Percentiles rank a stretch among this genome's conserved stretches.
Evolutionary conservation across 148 eudicot species (phyloP).

Genomic region (Rhododendron simsii): DNA sequence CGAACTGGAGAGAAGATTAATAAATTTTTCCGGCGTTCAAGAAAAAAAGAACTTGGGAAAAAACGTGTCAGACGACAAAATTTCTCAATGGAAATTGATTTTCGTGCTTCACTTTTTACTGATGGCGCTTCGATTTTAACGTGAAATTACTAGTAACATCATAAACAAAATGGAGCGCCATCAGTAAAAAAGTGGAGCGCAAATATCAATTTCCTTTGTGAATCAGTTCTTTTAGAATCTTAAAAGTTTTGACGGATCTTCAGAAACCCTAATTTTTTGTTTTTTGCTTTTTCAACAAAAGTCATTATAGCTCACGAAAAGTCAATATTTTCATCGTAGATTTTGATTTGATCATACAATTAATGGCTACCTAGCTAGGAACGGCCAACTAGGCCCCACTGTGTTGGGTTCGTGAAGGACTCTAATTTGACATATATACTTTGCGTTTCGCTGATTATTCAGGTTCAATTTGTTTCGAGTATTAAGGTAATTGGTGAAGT

Average conservation of each 20-base stretch:
- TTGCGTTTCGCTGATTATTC: too few relatives aligned
- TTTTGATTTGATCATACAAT: neutral
- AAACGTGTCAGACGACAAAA: neutral
- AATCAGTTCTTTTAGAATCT: neutral
- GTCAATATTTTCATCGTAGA: neutral
- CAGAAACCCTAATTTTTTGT: neutral
- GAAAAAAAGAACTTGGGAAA: neutral
- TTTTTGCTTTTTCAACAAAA: neutral
- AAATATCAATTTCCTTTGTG: too few relatives aligned
- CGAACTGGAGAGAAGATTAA: too few relatives aligned
- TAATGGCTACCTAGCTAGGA: neutral
- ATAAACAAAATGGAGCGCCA: too few relatives aligned
- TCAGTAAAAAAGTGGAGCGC: too few relatives aligned
- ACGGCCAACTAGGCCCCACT: neutral
- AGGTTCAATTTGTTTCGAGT: neutral
- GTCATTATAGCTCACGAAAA: neutral
- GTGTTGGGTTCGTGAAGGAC: neutral
- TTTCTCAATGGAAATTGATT: too few relatives aligned
- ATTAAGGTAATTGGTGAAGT: neutral
- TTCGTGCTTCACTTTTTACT: too few relatives aligned
- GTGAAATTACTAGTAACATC: too few relatives aligned
- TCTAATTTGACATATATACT: too few relatives aligned
- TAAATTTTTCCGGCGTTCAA: too few relatives aligned
- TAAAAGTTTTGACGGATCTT: neutral
- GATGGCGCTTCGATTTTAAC: too few relatives aligned